These are phyloP conservation scores for Amborella trichopoda DNA, from an alignment of 164 flowering plant genomes.

Conservation along the genomic window DNA sequence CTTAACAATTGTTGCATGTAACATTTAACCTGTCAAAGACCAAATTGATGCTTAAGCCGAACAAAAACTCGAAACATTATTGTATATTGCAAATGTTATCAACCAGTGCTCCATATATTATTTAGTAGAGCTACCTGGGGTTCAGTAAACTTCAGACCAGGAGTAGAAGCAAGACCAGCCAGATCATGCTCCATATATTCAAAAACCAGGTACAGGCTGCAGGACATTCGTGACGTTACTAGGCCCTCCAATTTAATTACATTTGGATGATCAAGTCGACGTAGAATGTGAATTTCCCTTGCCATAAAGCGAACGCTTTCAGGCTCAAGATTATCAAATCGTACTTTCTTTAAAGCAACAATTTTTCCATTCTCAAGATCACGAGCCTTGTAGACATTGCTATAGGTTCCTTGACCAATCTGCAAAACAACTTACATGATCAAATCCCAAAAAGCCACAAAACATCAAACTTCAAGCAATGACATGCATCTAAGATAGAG, in stretches of 20 bases:
- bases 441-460: too few species aligned
- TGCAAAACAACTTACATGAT: too few species aligned
- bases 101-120: too few species aligned
- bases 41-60: too few species aligned
- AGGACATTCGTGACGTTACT: constrained; percentile 82
- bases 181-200: constrained; percentile 98
- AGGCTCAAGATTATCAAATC: constrained; percentile 87
- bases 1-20: constrained; percentile 85
- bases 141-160: constrained; percentile 77
- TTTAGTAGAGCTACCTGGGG: constrained; percentile 47
- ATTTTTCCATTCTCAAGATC: constrained; percentile 82
- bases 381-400: constrained; percentile 85
- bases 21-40: constrained; percentile 64
- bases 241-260: constrained; percentile 83
- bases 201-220: constrained; percentile 86
- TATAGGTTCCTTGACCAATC: constrained; percentile 98
- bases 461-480: too few species aligned
- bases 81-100: not conserved
- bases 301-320: constrained; percentile 98
- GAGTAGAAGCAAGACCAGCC: constrained; percentile 74
- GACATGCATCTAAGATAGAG: too few species aligned
- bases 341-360: constrained; percentile 92
- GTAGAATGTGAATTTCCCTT: constrained; percentile 82
- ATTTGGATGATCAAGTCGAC: constrained; percentile 91
- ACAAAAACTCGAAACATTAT: not conserved